These are phyloP conservation scores for Escovopsis weberi DNA, from an alignment of 2,329 filamentous ascomycete genomes.

Conservation along the genomic window DNA sequence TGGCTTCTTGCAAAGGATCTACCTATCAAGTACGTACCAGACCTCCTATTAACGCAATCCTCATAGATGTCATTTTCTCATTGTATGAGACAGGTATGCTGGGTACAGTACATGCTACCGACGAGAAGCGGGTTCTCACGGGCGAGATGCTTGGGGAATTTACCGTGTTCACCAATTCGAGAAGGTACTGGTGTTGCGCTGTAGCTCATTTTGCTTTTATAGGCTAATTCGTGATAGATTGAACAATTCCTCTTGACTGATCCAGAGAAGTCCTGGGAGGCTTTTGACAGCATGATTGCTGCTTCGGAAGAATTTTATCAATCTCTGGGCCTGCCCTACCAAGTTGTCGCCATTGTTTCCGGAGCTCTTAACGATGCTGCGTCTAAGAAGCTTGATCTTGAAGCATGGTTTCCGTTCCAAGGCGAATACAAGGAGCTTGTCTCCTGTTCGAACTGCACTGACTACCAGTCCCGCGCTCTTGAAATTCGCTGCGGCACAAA, in stretches of 20 bases:
- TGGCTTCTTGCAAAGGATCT: conserved; percentile 78
- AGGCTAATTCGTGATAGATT: conserved; percentile 23
- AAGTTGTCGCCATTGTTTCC: conserved; percentile 88
- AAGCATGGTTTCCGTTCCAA: conserved; percentile 94
- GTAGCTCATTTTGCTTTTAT: background rate
- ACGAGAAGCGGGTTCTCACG: conserved; percentile 76
- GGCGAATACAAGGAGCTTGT: conserved; percentile 98
- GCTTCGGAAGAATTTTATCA: conserved; percentile 93
- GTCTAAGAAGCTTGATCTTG: conserved; percentile 87
- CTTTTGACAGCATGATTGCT: conserved; percentile 84
- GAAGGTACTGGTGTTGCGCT: conserved; percentile 39
- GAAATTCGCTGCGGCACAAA: conserved; percentile 88
- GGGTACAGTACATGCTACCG: conserved; percentile 93
- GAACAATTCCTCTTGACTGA: conserved; percentile 72
- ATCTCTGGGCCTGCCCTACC: conserved; percentile 77
- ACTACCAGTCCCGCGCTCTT: conserved; percentile 88
- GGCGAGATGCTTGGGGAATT: conserved; percentile 92
- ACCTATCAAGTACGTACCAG: conserved; percentile 55
- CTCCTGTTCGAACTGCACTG: conserved; percentile 94
- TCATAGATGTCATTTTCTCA: background rate
- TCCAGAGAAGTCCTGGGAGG: conserved; percentile 82
- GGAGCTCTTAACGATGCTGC: conserved; percentile 68
- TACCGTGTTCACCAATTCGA: conserved; percentile 98
- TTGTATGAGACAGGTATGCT: conserved; percentile 58
- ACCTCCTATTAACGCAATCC: too few species aligned